phyloP scores from a whole-genome alignment of 129 eudicot species.

The Flaveria brownii region DNA sequence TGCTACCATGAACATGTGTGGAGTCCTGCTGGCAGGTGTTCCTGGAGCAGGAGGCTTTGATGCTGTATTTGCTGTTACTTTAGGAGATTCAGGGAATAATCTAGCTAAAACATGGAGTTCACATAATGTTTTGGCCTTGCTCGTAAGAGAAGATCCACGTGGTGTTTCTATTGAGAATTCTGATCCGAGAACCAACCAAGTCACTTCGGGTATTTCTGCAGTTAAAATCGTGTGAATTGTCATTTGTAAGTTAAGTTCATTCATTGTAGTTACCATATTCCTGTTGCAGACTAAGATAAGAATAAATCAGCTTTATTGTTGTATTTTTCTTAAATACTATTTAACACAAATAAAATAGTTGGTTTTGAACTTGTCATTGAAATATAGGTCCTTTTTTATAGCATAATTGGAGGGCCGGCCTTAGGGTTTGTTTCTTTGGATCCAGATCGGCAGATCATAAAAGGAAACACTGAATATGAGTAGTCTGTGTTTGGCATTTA shows the following conservation, averaged over 20 bases:
- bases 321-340: conserved; percentile 26
- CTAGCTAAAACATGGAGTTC: conserved; percentile 65
- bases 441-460: neutral
- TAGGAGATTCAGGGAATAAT: conserved; percentile 64
- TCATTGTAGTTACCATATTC: neutral
- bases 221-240: neutral
- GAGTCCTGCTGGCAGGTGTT: conserved; percentile 94
- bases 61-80: conserved; percentile 84
- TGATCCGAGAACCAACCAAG: conserved; percentile 63
- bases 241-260: neutral
- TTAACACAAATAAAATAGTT: conserved; percentile 19
- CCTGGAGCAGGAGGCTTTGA: conserved; percentile 99
- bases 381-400: no score
- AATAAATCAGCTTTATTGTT: conserved; percentile 22
- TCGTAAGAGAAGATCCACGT: conserved; percentile 88
- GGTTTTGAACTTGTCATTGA: neutral
- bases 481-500: neutral
- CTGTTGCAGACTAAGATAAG: conserved; percentile 17
- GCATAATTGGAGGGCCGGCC: no score
- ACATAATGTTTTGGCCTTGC: conserved; percentile 78
- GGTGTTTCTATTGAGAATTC: conserved; percentile 72
- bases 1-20: conserved; percentile 75
- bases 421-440: no score
- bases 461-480: neutral
- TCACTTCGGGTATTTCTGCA: conserved; percentile 6